phyloP scores from a whole-genome alignment of 768 basidiomycete species.

The Mycena albidolilacea region DNA sequence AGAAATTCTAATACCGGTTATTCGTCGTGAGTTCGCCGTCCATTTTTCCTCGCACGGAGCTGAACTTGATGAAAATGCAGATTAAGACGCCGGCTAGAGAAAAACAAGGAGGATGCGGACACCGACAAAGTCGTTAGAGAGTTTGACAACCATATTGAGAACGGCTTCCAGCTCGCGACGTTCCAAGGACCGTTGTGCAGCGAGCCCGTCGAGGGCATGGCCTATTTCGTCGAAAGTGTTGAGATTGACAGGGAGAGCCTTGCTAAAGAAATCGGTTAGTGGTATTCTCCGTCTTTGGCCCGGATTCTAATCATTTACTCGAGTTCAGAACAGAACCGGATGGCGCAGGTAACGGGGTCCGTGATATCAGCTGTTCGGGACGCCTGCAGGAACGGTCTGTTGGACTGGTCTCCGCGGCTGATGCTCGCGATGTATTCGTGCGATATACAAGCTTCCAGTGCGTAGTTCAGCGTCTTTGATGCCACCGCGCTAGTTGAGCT shows the following conservation, averaged over 20 bases:
- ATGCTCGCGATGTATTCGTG: constrained; percentile 99
- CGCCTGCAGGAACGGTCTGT: constrained; percentile 87
- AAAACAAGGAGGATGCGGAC: constrained; percentile 50
- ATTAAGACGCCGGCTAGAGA: constrained; percentile 66
- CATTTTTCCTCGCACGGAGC: constrained; percentile 6
- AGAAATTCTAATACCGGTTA: constrained; percentile 61
- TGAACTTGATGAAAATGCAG: constrained; percentile 50
- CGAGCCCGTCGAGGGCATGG: constrained; percentile 95
- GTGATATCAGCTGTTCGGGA: constrained; percentile 92
- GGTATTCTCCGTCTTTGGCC: constrained; percentile 42
- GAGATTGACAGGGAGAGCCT: constrained; percentile 72
- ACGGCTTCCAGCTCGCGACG: constrained; percentile 95
- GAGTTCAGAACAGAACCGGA: constrained; percentile 77
- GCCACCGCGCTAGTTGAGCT: constrained; percentile 26
- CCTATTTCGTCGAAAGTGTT: constrained; percentile 88
- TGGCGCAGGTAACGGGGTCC: constrained; percentile 91
- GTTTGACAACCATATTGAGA: constrained; percentile 89
- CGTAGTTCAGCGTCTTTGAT: constrained; percentile 48
- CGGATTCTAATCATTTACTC: constrained; percentile 37
- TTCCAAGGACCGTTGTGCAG: constrained; percentile 96
- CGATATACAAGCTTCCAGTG: constrained; percentile 98
- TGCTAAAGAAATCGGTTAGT: constrained; percentile 77
- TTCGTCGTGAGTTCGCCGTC: constrained; percentile 66
- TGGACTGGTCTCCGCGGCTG: constrained; percentile 98
- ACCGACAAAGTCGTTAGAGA: constrained; percentile 59